phyloP scores from a whole-genome alignment of 169 alveolate species.

The Plasmodium inui region DNA sequence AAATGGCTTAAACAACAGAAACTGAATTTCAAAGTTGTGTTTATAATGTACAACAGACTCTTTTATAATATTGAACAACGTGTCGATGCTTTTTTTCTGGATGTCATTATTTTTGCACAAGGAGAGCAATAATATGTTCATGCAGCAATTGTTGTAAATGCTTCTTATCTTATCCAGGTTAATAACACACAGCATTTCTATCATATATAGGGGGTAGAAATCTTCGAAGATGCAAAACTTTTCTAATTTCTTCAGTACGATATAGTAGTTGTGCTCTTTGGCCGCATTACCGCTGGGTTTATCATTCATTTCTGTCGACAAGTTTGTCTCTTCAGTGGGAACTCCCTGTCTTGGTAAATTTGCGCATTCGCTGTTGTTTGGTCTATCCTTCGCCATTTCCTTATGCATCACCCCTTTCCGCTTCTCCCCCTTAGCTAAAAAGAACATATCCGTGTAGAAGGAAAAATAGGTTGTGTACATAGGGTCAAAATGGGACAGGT shows the following conservation, averaged over 20 bases:
- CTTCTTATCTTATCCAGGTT: constrained; percentile 38
- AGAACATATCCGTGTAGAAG: constrained; percentile 35
- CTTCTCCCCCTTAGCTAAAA: not conserved
- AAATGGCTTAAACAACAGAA: constrained; percentile 61
- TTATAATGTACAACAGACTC: constrained; percentile 49
- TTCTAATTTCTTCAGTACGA: constrained; percentile 62
- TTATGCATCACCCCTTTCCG: not conserved
- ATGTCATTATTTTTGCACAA: constrained; percentile 70
- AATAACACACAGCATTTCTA: constrained; percentile 68
- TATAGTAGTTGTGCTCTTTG: constrained; percentile 12
- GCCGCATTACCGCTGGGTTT: not conserved
- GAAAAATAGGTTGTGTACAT: constrained; percentile 25
- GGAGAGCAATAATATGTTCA: constrained; percentile 44
- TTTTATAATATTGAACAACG: constrained; percentile 66
- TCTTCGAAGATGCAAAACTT: constrained; percentile 71
- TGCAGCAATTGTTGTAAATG: constrained; percentile 69
- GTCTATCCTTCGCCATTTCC: not conserved
- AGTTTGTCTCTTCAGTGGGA: not conserved
- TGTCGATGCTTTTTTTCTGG: constrained; percentile 63
- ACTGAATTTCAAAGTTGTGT: constrained; percentile 48
- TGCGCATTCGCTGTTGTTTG: not conserved
- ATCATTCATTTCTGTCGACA: not conserved
- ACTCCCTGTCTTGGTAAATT: not conserved
- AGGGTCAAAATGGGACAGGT: constrained; percentile 66
- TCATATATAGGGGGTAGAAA: constrained; percentile 71